These are phyloP conservation scores for Backusella psychrophila DNA, from an alignment of 192 early-diverging fungal genomes.

Conservation along the genomic window DNA sequence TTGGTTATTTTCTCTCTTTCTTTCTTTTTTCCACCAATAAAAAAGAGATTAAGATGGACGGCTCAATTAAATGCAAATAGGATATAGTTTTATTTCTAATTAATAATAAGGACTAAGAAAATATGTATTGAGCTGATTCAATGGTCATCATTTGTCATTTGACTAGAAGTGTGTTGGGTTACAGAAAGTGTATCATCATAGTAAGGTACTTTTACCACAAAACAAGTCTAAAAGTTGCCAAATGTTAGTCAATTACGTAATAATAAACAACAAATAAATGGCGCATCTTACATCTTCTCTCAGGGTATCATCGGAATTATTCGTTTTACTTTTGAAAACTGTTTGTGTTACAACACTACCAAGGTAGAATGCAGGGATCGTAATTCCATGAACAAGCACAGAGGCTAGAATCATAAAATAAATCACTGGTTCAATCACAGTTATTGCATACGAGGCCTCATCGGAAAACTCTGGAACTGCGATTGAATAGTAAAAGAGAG, in stretches of 20 bases:
- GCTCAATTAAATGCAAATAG: neutral
- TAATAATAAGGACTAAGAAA: no score
- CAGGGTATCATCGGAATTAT: neutral
- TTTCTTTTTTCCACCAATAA: neutral
- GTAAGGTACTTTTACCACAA: neutral
- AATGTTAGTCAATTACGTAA: neutral
- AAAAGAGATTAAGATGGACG: neutral
- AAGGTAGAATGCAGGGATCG: conserved; percentile 69
- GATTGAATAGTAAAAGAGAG: conserved; percentile 43
- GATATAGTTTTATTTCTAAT: neutral
- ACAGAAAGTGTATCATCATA: neutral
- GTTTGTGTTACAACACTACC: conserved; percentile 33
- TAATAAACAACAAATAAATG: neutral
- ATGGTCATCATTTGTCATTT: neutral
- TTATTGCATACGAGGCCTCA: conserved; percentile 19
- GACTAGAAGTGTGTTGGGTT: neutral
- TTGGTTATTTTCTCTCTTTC: neutral
- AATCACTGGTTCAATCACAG: conserved; percentile 52
- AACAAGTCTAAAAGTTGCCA: neutral
- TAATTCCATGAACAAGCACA: conserved; percentile 78
- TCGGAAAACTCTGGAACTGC: conserved; percentile 12
- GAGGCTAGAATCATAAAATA: conserved; percentile 71
- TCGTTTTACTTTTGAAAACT: conserved; percentile 7
- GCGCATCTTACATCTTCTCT: neutral
- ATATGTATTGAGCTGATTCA: neutral